Percentiles rank a stretch among this genome's conserved stretches.
These are phyloP conservation scores for Penicillium antarcticum DNA, from an alignment of 495 filamentous ascomycete species.

Conservation along the genomic window DNA sequence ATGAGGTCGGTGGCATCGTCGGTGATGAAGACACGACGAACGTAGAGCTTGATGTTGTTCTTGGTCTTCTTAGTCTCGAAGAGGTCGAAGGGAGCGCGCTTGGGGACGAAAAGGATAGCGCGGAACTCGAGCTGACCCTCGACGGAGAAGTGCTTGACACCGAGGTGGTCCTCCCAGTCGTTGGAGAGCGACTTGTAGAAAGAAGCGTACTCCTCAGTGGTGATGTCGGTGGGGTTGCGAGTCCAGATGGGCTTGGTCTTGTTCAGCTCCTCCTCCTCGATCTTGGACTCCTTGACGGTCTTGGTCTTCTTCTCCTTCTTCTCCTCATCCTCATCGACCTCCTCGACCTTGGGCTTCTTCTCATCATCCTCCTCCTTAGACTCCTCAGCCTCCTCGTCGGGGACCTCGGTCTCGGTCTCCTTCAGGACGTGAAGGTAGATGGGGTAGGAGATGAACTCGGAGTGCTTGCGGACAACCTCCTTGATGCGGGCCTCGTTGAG, in stretches of 20 bases:
- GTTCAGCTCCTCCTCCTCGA: slow-evolving; percentile 99
- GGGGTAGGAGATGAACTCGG: slow-evolving; percentile 99
- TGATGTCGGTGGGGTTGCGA: slow-evolving; percentile 94
- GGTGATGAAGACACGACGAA: slow-evolving; percentile 99
- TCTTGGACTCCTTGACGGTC: slow-evolving; percentile 97
- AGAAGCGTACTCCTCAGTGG: slow-evolving; percentile 90
- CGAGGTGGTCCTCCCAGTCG: slow-evolving; percentile 99
- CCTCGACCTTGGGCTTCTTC: slow-evolving; percentile 73
- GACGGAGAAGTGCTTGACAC: slow-evolving; percentile 99
- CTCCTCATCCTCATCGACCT: slow-evolving; percentile 79
- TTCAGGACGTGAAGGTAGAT: slow-evolving; percentile 99
- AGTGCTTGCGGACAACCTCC: slow-evolving; percentile 99
- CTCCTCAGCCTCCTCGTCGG: slow-evolving; percentile 92
- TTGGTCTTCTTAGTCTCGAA: slow-evolving; percentile 99
- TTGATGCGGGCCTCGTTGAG: slow-evolving; percentile 98
- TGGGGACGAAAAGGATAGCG: slow-evolving; percentile 98
- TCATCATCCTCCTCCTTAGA: slow-evolving; percentile 75
- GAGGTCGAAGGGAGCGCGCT: slow-evolving; percentile 98
- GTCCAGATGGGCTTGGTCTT: slow-evolving; percentile 99
- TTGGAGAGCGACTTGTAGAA: slow-evolving; percentile 99
- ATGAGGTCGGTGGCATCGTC: slow-evolving; percentile 99
- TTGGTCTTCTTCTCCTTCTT: slow-evolving; percentile 90
- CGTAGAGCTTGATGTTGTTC: slow-evolving; percentile 99
- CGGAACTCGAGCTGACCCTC: slow-evolving; percentile 99
- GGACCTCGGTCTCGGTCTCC: slow-evolving; percentile 98